Evolutionary conservation across 441 rosid species (phyloP), one percentile per base, ranked within the genome.

Genomic region (Croton setiger): DNA sequence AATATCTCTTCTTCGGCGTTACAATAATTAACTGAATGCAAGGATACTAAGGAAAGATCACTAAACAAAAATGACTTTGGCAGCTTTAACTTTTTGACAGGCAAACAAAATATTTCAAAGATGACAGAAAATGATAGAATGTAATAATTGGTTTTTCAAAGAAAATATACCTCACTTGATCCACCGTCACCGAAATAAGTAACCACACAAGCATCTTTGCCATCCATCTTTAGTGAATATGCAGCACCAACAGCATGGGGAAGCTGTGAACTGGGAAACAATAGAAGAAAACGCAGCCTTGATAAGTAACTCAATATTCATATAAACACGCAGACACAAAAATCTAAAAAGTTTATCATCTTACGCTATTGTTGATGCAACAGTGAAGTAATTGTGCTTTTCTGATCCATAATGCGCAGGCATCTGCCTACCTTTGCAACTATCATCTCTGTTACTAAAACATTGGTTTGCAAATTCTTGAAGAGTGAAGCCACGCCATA

Each of bases 211-310:
- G 90, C 93, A 84, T 85, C 79, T 71, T 83, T 88, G 57, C 37
- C 72, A 54, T 93, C 98, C 95, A 91, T 88, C 84, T 89, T 93
- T 62, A 91, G 78, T 54, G 98, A 89, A 82, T 93, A 91, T 57
- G 97, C 98, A 70, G 87, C 93, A 78, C 97, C 97, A 70, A 91
- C 97, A 0, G 98, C 96, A 15, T 93, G 95, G n/a, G 96, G 97
- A 69, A 93, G 70, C 76, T 93, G 98, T 49, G 97, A 84, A 45
- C 98, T 91, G 89, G 5, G 70, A 36, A 41, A 53, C 61, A 75
- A 54, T 9, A 68, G n/a, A 36, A 36, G 3, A 37, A 37, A 37
- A 37, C 7, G 7, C 3, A 37, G n/a, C 41, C 3, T 37, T 8
- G 41, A 37, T 37, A 0, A 37, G 41, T 37, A 37, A 37, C 41